Base-by-base conservation (phyloP, 1,139 yeast genomes). In the Suhomyces wounanorum region DNA sequence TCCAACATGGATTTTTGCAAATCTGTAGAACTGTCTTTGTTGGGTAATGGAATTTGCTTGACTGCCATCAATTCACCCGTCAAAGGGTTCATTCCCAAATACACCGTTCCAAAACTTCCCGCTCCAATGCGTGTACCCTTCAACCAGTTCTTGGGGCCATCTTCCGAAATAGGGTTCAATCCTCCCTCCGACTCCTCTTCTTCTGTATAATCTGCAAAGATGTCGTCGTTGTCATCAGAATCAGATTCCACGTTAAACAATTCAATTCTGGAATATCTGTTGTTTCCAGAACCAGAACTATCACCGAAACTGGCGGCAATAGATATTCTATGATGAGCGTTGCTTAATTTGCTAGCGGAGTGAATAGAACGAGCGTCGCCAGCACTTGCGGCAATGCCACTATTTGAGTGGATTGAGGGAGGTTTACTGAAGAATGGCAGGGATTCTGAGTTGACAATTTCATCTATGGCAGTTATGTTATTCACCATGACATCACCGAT, bases 21-120 rank as follows among this genome's bases (percentile, higher is more conserved):
- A 53, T 73, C 79, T 62, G 63, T 68, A 58, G 60, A 67, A 30
- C 61, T 61, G 50, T 62, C 73, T 52, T 72, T 79, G 49, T 66
- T 70, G 0, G 89, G 86, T 18, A 91, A 67, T 41, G 87, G 87
- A 0, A 94, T 97, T 65, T 92, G 97, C 62, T 94, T 94, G 13
- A 94, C 97, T 0, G 98, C 99, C 96, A 94, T 90, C 49, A 94
- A 75, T 63, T 91, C 98, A 41, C 99, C 99, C 0, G 96, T 91
- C 42, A 86, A 72, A 1, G 96, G 89, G 64, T 91, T 90, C 86
- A 94, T 85, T 1, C 97, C 99, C 41, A 94, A 75, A 57, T 87
- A 92, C 1, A 94, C 99, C 2, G 90, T 85, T 33, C 98, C 99
- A 73, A 91, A 94, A 56, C 96, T 87, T 3, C 99, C 99, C 3